Base-by-base conservation (phyloP, 805 yeast species). In the Priceomyces haplophilus region DNA sequence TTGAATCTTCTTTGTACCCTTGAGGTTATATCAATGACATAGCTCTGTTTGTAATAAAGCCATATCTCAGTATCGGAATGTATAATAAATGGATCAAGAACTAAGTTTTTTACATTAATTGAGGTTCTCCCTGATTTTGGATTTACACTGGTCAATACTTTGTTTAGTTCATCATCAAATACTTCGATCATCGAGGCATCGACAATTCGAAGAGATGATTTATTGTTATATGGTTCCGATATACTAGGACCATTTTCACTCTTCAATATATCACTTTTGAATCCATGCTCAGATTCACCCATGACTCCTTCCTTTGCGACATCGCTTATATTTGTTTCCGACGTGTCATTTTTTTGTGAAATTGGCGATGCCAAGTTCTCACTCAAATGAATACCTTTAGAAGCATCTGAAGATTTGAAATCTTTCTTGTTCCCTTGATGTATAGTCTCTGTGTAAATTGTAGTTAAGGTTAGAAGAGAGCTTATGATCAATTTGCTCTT, bases 381-480 rank as follows among this genome's bases (percentile, higher is more conserved):
- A n/a, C n/a, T n/a, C n/a, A n/a, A n/a, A n/a, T n/a, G n/a, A n/a
- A n/a, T n/a, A n/a, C n/a, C n/a, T n/a, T n/a, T n/a, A n/a, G n/a
- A n/a, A n/a, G n/a, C n/a, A n/a, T n/a, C n/a, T n/a, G n/a, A n/a
- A n/a, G n/a, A n/a, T n/a, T n/a, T n/a, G n/a, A n/a, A n/a, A n/a
- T n/a, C n/a, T n/a, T n/a, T n/a, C n/a, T n/a, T n/a, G 5, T 27
- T 27, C n/a, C n/a, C 31, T 27, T 11, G 5, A 5, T 12, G n/a
- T 11, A 27, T 27, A 15, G 4, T 12, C n/a, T 27, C 31, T 5
- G 31, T 12, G n/a, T 11, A 27, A 27, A 27, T 24, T 4, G 49
- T 44, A 4, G 56, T 58, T 24, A 68, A 52, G 7, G 55, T 47
- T 8, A 41, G 52, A 41, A 69, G 51, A 0, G 67, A 59, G 21